Conservation (phyloP, 2,329 filamentous ascomycete species). For the Thielaviopsis cerberus region DNA sequence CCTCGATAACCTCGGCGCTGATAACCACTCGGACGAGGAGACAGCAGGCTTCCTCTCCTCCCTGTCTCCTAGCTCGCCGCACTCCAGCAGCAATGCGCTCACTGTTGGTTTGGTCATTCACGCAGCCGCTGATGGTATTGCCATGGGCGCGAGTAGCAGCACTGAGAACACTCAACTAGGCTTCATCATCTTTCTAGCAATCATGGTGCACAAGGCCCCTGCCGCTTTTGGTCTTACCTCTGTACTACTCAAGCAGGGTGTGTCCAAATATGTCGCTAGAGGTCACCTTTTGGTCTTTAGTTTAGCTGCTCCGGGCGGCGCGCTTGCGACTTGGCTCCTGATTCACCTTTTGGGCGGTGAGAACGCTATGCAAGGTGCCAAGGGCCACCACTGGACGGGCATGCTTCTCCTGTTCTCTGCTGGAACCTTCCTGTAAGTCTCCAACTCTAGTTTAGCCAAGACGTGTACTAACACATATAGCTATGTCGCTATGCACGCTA, state of each 20-base stretch:
- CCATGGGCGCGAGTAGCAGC: slow-evolving; percentile 76
- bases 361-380: slow-evolving; percentile 35
- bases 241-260: slow-evolving; percentile 71
- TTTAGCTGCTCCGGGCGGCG: slow-evolving; percentile 72
- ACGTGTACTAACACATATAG: slow-evolving; percentile 25
- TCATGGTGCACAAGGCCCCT: slow-evolving; percentile 94
- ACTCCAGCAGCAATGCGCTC: slow-evolving; percentile 52
- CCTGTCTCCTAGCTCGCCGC: slow-evolving; percentile 36
- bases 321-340: slow-evolving; percentile 63
- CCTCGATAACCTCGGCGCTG: slow-evolving; percentile 53
- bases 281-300: slow-evolving; percentile 83
- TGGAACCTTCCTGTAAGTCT: slow-evolving; percentile 75
- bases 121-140: slow-evolving; percentile 84
- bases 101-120: slow-evolving; percentile 93
- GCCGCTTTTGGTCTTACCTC: slow-evolving; percentile 90
- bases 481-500: slow-evolving; percentile 96
- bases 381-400: slow-evolving; percentile 72
- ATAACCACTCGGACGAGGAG: slow-evolving; percentile 30
- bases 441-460: background rate
- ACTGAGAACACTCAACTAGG: slow-evolving; percentile 56
- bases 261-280: slow-evolving; percentile 69
- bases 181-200: slow-evolving; percentile 83
- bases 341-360: slow-evolving; percentile 57
- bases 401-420: slow-evolving; percentile 88
- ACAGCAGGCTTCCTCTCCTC: slow-evolving; percentile 41